Conservation (phyloP, 2,329 filamentous ascomycete species). For the Colletotrichum sp. region DNA sequence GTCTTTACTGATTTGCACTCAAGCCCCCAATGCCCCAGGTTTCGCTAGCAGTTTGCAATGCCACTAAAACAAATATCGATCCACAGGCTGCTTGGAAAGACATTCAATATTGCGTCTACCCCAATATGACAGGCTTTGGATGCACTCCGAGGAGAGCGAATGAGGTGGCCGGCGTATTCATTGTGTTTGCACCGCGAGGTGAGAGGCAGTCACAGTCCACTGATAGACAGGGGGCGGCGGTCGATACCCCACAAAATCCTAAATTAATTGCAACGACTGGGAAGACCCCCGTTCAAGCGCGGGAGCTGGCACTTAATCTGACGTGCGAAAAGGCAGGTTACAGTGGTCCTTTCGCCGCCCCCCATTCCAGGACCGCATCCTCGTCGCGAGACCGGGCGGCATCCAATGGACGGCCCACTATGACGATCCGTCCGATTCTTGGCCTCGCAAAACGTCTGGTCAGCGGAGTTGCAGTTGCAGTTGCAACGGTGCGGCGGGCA, state of each 20-base stretch:
- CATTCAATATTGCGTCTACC: not conserved
- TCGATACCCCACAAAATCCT: not conserved
- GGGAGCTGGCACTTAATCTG: not conserved
- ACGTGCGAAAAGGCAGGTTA: not conserved
- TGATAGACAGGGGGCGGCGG: not conserved
- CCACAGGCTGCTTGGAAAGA: not conserved
- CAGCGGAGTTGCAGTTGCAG: not conserved
- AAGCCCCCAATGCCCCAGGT: not conserved
- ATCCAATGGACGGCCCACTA: not conserved
- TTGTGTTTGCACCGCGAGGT: not conserved
- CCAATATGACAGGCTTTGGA: not conserved
- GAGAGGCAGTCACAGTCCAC: not conserved
- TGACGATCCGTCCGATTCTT: slow-evolving; percentile 8
- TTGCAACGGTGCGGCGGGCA: not conserved
- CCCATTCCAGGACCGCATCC: not conserved
- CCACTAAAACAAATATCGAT: not conserved
- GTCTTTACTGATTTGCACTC: slow-evolving; percentile 12
- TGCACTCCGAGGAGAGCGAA: not conserved
- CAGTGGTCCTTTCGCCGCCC: not conserved
- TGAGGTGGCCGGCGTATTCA: not conserved
- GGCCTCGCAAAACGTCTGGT: slow-evolving; percentile 2
- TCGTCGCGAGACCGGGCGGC: not conserved
- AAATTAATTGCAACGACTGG: not conserved
- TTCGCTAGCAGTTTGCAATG: not conserved
- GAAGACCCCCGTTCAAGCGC: not conserved